Base-by-base conservation (phyloP, 306 rosid species). In the Psophocarpus tetragonolobus region DNA sequence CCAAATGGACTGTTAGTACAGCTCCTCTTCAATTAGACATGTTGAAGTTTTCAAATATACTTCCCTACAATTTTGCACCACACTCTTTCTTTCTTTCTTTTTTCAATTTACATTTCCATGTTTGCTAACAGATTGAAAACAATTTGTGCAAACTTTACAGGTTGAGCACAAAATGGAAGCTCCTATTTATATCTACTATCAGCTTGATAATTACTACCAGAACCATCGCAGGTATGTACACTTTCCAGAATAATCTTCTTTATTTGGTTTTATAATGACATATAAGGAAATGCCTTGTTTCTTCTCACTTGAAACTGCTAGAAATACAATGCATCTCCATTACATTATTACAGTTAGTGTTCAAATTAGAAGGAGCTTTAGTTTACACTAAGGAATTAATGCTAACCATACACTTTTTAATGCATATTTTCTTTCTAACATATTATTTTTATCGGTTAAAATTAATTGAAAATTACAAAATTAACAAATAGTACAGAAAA, bases 201-300 rank as follows among this genome's bases (percentile, higher is more conserved):
- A 94, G 68, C 96, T 94, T 68, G 96, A 92, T 20, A 87, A 87
- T 86, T 92, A 75, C 87, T 90, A 84, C 71, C 98, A 94, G 88
- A 94, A 94, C 81, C 97, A 94, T 82, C 94, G 98, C 35, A 85
- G 98, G 97, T 93, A 77, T 64, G 2, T 18, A 18, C 29, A 15
- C 12, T 30, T 27, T 23, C 6, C 42, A 7, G 23, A 29, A 61
- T 6, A 61, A 6, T 54, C 62, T 10, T 54, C 62, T 17, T 44
- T 71, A 48, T 27, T 13, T 13, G 26, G 1, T 14, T 21, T 21
- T 53, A 8, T 20, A 53, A 53, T 8, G 20, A 20, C 5, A 50
- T 50, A 18, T 2, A 50, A 18, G 45, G 15, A 41, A 41, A 9
- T 17, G 26, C 27, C 15, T 21, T 53, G 21, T 21, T 57, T 60